Evolutionary conservation across 2,329 filamentous ascomycete species (phyloP), one percentile per base, ranked within the genome.

Genomic region (Fusarium poae): DNA sequence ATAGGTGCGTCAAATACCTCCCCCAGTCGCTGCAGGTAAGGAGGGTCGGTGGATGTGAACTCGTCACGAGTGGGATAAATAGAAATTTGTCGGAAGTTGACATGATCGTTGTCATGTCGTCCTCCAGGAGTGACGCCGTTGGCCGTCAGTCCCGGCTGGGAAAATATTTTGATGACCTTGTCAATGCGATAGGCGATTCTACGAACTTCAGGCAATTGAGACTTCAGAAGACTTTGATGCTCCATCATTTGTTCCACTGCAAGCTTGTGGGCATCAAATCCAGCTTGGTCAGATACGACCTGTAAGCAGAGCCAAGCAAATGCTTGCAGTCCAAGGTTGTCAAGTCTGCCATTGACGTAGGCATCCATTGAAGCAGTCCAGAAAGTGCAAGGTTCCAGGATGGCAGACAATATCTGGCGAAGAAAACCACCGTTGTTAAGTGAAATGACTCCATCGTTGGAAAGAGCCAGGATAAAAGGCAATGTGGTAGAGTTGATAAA

Each of bases 91-190:
- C 86, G 82, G 68, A 89, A 89, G 66, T 92, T 83, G 2, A 72
- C 79, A 72, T 85, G 86, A 70, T 94, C 91, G 55, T 94, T 94
- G 75, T 94, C 89, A 67, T 94, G 91, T 0, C 91, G 84, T 1
- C 90, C 90, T 0, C 91, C 91, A 1, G 90, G 84, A 2, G 71
- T 73, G 32, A 75, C 42, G 10, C 62, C 52, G 11, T 12, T 37
- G 15, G 51, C 11, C 3, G 23, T 29, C 16, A 30, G 11, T 25
- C 40, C 34, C 1, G 52, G 40, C 1, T 63, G 61, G 0, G 71
- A 56, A 4, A 76, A 75, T 23, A 62, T 55, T 9, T 75, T 75
- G 40, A 84, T 54, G 3, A 79, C 69, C 39, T 81, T 82, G 32
- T 81, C 73, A 44, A 84, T 82, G 21, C 73, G 77, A 57, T 81